Evolutionary conservation across 192 early-diverging fungal species (phyloP).

Genomic region (Irineochytrium annulatum): DNA sequence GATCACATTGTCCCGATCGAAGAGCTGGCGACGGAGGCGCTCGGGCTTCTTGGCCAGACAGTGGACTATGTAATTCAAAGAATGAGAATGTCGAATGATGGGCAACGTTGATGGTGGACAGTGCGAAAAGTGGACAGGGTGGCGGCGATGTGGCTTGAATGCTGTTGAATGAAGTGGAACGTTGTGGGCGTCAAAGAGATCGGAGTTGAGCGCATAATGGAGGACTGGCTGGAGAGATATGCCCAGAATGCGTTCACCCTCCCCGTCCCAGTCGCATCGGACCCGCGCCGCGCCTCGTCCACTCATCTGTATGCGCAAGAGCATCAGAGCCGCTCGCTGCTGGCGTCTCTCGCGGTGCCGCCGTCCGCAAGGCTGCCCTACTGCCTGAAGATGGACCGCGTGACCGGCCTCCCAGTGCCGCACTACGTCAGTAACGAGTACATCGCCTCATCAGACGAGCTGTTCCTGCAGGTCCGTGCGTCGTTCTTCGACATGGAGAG

Average conservation of each 20-base stretch:
- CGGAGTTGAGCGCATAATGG: too few species aligned
- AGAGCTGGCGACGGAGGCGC: too few species aligned
- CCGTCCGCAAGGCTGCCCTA: slow-evolving; percentile 17
- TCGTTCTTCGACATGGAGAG: slow-evolving; percentile 24
- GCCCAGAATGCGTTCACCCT: neutral
- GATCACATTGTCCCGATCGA: too few species aligned
- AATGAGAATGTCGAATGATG: too few species aligned
- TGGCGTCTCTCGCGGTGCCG: neutral
- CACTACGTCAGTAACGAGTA: slow-evolving; percentile 9
- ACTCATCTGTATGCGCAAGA: neutral
- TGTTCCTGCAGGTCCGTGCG: slow-evolving; percentile 12
- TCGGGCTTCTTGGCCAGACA: too few species aligned
- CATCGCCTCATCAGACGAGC: slow-evolving; percentile 1
- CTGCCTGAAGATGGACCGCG: slow-evolving; percentile 2
- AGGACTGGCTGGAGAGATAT: slow-evolving; percentile 1
- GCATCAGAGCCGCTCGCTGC: neutral
- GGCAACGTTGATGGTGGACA: too few species aligned
- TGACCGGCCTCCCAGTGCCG: slow-evolving; percentile 15
- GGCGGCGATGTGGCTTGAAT: too few species aligned
- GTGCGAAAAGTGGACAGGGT: too few species aligned
- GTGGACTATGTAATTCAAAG: too few species aligned
- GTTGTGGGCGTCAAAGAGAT: too few species aligned
- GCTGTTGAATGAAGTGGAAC: too few species aligned
- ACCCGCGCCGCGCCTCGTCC: neutral
- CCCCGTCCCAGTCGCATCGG: neutral